Base-by-base conservation (phyloP, 768 basidiomycete genomes). In the Epithele typhae region DNA sequence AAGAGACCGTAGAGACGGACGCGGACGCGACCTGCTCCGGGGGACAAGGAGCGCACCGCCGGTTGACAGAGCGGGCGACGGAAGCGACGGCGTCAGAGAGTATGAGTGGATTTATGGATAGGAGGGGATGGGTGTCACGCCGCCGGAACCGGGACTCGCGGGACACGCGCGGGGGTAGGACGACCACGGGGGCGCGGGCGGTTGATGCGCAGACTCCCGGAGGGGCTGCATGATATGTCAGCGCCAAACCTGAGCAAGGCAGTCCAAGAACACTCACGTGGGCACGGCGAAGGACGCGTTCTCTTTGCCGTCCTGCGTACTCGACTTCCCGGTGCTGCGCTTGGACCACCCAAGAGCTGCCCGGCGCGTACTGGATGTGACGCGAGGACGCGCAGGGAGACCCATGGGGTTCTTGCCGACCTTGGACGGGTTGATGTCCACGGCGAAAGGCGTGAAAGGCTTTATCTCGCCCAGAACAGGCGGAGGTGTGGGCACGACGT, bases 341-440 rank as follows among this genome's bases (percentile, higher is more conserved):
- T 87, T 87, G 34, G 79, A 66, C 80, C 76, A 81, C 1, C 84
- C 85, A 1, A 79, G 68, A 0, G 77, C 76, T 0, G 68, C 70
- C n/a, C 82, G 71, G 11, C 82, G 70, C 0, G 77, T 69, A n/a
- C 68, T 72, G 0, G 81, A 81, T 3, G 67, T 72, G 37, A 81
- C 77, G 21, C 77, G 70, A 14, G 81, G 73, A 9, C 81, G 76
- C 5, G 66, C 40, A 3, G 58, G 54, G 54, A 62, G 40, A 46
- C 48, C 49, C 51, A 61, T 22, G 47, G 61, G 30, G 52, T 62
- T 43, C 68, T 69, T 53, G 53, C 59, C 46, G 43, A 62, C 56
- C 54, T 77, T 79, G 15, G 67, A 59, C 19, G 66, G 64, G 24
- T 66, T 58, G 18, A 55, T 23, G 15, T 73, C 64, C 33, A 71